These are phyloP conservation scores for Apiospora aurea DNA, from an alignment of 2,329 filamentous ascomycete species.

Conservation along the genomic window DNA sequence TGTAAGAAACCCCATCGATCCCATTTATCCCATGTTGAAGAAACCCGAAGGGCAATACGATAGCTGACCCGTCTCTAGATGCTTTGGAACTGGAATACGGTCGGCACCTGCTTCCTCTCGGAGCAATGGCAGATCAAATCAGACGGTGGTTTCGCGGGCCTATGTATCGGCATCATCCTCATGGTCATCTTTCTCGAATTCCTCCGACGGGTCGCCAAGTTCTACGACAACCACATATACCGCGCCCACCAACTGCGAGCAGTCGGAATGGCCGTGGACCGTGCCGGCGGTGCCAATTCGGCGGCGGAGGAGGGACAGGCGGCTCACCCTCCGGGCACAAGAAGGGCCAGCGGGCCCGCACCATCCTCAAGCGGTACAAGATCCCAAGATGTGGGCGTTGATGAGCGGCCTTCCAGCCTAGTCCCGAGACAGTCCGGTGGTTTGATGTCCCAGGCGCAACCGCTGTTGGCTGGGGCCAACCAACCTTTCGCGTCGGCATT, in stretches of 20 bases:
- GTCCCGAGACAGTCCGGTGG: not conserved
- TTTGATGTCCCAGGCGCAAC: not conserved
- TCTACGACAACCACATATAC: conserved; percentile 74
- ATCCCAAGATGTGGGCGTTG: not conserved
- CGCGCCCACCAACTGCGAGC: conserved; percentile 51
- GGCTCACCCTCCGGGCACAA: not conserved
- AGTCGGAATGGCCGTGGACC: conserved; percentile 16
- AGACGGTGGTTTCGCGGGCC: conserved; percentile 76
- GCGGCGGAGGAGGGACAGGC: conserved; percentile 27
- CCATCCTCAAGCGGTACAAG: not conserved
- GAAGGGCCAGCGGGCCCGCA: conserved; percentile 27
- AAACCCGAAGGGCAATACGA: not conserved
- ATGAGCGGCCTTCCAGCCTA: not conserved
- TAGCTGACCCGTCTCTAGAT: conserved; percentile 56
- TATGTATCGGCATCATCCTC: conserved; percentile 79
- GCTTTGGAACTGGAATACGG: conserved; percentile 81
- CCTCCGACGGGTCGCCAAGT: conserved; percentile 72
- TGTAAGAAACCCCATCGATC: not conserved
- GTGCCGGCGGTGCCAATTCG: conserved; percentile 32
- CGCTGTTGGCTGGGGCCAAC: not conserved
- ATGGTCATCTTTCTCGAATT: conserved; percentile 77
- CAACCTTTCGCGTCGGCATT: conserved; percentile 41
- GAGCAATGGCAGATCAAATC: conserved; percentile 74
- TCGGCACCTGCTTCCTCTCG: conserved; percentile 77
- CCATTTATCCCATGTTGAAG: not conserved